Conservation (phyloP, 2,329 filamentous ascomycete species). For the Phaeophleospora eucalypticola region DNA sequence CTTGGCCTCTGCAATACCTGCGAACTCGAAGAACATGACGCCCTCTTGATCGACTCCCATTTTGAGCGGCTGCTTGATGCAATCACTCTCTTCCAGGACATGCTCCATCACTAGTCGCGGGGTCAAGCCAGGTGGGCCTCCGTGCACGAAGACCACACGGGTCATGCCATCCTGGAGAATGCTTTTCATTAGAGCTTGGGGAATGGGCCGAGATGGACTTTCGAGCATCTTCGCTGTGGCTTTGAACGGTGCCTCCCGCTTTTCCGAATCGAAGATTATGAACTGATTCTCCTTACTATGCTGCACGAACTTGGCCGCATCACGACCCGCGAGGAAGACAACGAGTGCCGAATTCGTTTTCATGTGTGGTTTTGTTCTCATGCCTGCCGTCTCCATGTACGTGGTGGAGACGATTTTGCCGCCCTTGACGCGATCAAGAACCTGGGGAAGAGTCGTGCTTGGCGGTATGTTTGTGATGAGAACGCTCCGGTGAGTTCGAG, state of each 20-base stretch:
- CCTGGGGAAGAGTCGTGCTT: conserved; percentile 14
- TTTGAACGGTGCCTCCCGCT: not conserved
- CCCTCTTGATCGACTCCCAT: not conserved
- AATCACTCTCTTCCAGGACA: not conserved
- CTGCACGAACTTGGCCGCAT: conserved; percentile 15
- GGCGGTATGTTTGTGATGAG: conserved; percentile 22
- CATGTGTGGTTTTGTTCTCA: conserved; percentile 19
- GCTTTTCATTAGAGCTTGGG: not conserved
- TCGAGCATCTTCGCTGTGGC: not conserved
- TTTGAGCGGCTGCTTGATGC: not conserved
- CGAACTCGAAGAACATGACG: conserved; percentile 4
- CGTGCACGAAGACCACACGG: not conserved
- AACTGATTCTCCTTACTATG: not conserved
- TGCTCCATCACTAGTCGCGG: too few species aligned
- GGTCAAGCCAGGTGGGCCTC: not conserved
- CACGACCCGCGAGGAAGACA: conserved; percentile 17
- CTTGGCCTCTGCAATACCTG: conserved; percentile 2
- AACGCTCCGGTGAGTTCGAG: conserved; percentile 15
- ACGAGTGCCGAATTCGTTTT: conserved; percentile 19
- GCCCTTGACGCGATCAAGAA: conserved; percentile 21
- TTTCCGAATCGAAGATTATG: not conserved
- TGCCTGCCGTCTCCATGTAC: conserved; percentile 16
- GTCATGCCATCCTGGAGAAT: not conserved
- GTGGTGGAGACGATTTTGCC: conserved; percentile 19
- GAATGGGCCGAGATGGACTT: not conserved